phyloP scores from a whole-genome alignment of 139 green algal genomes.

The Closterium sp. region DNA sequence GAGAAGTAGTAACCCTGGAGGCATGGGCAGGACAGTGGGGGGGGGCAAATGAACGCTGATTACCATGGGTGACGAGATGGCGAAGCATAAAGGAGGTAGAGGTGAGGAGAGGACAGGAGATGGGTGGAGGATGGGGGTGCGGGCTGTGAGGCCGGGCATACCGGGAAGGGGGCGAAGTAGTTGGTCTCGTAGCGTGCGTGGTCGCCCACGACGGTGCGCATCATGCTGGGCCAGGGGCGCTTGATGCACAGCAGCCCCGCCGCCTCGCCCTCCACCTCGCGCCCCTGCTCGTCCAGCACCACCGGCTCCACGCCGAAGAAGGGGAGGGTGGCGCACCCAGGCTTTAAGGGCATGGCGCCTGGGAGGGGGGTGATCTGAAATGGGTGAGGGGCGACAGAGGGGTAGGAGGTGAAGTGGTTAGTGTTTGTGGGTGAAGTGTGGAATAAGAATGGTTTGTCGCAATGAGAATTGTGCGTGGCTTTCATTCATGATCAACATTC shows the following conservation, averaged over 20 bases:
- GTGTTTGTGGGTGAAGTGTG: background rate
- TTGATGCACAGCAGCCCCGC: conserved; percentile 57
- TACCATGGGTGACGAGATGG: too few relatives aligned
- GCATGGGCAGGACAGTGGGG: background rate
- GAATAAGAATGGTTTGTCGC: too few relatives aligned
- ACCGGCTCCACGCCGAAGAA: conserved; percentile 94
- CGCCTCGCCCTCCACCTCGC: conserved; percentile 51
- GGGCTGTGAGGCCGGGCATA: background rate
- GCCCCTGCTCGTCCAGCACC: conserved; percentile 82
- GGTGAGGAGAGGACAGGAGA: too few relatives aligned
- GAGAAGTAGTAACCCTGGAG: conserved; percentile 76
- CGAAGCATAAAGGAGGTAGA: too few relatives aligned
- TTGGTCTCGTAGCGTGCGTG: conserved; percentile 85
- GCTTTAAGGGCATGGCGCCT: conserved; percentile 73
- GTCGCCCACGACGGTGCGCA: conserved; percentile 82
- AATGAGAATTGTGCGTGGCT: too few relatives aligned
- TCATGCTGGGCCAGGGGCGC: conserved; percentile 56
- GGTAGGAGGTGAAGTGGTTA: background rate
- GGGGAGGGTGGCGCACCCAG: conserved; percentile 83
- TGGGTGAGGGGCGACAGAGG: background rate
- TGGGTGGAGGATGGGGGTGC: too few relatives aligned
- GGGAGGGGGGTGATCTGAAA: conserved; percentile 78
- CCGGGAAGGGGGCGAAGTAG: conserved; percentile 85
- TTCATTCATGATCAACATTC: too few relatives aligned
- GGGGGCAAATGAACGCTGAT: too few relatives aligned